Evolutionary conservation across 345 rosid species (phyloP).

Genomic region (Eucalyptus guilfoylei): DNA sequence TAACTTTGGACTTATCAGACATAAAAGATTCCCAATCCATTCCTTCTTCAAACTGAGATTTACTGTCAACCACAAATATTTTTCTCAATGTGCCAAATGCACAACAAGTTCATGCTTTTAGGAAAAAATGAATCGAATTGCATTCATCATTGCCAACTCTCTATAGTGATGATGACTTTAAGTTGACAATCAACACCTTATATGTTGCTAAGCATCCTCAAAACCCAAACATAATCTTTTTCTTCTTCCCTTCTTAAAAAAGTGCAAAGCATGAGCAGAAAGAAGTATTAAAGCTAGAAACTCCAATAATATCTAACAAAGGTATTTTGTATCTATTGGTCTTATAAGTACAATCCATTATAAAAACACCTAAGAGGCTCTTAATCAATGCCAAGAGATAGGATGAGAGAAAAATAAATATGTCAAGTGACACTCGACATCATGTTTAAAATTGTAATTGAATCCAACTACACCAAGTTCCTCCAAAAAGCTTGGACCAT

Average conservation of each 20-base stretch:
- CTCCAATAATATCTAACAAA: not conserved
- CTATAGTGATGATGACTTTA: not conserved
- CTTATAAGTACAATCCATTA: not conserved
- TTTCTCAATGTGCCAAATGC: not conserved
- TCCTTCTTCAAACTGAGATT: too few relatives aligned
- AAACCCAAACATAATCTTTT: not conserved
- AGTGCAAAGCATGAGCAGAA: not conserved
- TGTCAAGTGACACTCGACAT: rapidly evolving
- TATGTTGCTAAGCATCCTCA: not conserved
- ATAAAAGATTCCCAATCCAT: too few relatives aligned
- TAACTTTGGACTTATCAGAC: too few relatives aligned
- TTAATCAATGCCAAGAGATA: not conserved
- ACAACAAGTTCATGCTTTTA: not conserved
- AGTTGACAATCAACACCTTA: not conserved
- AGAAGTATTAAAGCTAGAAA: not conserved
- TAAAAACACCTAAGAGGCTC: not conserved
- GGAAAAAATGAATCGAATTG: not conserved
- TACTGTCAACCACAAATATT: not conserved
- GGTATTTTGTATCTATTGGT: not conserved
- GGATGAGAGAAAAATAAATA: not conserved
- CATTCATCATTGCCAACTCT: not conserved
- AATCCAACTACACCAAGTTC: not conserved
- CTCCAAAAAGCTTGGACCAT: not conserved
- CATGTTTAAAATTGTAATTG: too few relatives aligned
- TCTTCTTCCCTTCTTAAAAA: not conserved